phyloP scores from a whole-genome alignment of 192 early-diverging fungal genomes.

The Coemansia umbellata region DNA sequence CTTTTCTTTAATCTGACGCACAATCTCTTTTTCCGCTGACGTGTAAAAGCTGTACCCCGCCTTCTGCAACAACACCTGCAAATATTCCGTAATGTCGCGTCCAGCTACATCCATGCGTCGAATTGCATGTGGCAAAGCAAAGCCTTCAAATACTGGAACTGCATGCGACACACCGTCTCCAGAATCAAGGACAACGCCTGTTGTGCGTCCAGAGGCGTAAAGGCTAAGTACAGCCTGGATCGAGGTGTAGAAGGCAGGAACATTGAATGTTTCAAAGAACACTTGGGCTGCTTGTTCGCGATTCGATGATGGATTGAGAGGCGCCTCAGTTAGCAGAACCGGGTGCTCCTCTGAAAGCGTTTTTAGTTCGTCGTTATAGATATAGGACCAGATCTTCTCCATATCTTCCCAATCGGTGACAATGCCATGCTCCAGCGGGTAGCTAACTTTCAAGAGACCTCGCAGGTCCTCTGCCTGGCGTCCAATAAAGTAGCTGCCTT shows the following conservation, averaged over 20 bases:
- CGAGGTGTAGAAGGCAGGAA: conserved; percentile 93
- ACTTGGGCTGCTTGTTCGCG: conserved; percentile 93
- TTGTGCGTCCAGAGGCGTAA: conserved; percentile 96
- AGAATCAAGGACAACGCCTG: conserved; percentile 92
- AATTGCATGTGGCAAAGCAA: conserved; percentile 92
- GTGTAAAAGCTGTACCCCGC: conserved; percentile 84
- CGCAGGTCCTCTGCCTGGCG: conserved; percentile 92
- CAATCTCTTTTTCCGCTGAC: conserved; percentile 92
- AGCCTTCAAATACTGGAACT: conserved; percentile 96
- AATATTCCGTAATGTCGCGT: conserved; percentile 88
- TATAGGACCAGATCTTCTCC: conserved; percentile 97
- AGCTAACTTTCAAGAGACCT: conserved; percentile 89
- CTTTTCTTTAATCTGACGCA: conserved; percentile 94
- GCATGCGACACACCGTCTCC: conserved; percentile 96
- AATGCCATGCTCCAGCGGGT: conserved; percentile 96
- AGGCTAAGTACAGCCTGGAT: conserved; percentile 97
- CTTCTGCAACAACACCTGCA: conserved; percentile 91
- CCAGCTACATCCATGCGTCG: conserved; percentile 92
- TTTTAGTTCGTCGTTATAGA: conserved; percentile 96
- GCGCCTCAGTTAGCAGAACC: conserved; percentile 95
- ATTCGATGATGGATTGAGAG: conserved; percentile 88
- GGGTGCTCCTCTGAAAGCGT: conserved; percentile 97
- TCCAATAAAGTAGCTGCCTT: conserved; percentile 95
- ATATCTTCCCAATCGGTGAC: conserved; percentile 98
- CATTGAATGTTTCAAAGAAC: conserved; percentile 99